Conservation (phyloP, 495 filamentous ascomycete species). For the Annulohypoxylon nitens region DNA sequence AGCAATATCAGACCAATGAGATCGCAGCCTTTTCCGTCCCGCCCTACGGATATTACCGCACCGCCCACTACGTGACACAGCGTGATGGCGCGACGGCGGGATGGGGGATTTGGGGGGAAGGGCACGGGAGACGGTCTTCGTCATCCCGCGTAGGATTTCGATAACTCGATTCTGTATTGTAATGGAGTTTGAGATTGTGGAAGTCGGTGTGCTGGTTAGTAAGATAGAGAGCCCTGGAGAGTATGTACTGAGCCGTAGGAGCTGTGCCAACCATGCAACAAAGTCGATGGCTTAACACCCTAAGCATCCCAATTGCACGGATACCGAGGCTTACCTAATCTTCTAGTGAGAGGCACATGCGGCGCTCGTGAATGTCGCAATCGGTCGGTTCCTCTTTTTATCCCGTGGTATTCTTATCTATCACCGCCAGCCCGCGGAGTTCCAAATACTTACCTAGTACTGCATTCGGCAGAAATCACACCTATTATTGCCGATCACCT, state of each 20-base stretch:
- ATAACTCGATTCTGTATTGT: constrained; percentile 11
- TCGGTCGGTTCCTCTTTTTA: background rate
- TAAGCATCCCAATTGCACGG: background rate
- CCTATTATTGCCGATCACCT: constrained; percentile 7
- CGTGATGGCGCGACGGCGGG: constrained; percentile 13
- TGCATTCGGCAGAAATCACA: background rate
- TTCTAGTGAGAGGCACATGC: background rate
- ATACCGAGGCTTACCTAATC: background rate
- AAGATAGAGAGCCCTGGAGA: background rate
- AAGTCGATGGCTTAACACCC: constrained; percentile 1
- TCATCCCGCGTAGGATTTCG: constrained; percentile 37
- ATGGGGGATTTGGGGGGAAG: constrained; percentile 16
- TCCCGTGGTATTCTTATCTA: constrained; percentile 3
- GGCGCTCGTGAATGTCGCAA: background rate
- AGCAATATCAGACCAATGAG: constrained; percentile 17
- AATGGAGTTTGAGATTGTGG: constrained; percentile 12
- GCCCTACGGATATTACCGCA: constrained; percentile 19
- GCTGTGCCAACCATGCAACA: background rate
- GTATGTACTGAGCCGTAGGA: background rate
- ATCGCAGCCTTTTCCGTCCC: constrained; percentile 18
- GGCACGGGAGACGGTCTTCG: constrained; percentile 1
- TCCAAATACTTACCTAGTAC: too few relatives aligned
- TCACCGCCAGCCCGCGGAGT: background rate
- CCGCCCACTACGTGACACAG: constrained; percentile 16
- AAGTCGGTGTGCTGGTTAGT: background rate